Base-by-base conservation (phyloP, 306 rosid species). In the Ammopiptanthus mongolicus region DNA sequence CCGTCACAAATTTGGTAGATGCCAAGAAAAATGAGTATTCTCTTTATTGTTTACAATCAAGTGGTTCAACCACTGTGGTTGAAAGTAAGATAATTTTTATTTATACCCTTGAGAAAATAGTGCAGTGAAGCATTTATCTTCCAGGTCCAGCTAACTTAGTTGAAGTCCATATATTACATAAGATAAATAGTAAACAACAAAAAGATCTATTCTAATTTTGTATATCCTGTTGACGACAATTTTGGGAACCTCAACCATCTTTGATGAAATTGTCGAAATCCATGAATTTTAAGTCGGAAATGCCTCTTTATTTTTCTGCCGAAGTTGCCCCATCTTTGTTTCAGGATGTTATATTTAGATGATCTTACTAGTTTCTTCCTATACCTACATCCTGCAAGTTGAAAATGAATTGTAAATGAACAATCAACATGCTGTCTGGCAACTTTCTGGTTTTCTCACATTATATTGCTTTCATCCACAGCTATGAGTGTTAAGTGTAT, bases 171-270 rank as follows among this genome's bases (percentile, higher is more conserved):
- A 69, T 55, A 67, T 81, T 47, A 39, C 46, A 68, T 68, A 44
- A 7, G 25, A 72, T 59, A 15, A 65, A n/a, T 14, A 19, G 55
- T 44, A 29, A 64, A 1, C 22, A 19, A 59, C 55, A 21, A 4
- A 34, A 34, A 2, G 15, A 76, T 36, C 77, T 88, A 90, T 17
- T 92, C 81, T 58, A 95, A 41, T 86, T 80, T 90, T 59, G 76
- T 68, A 62, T 95, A 87, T 68, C 80, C 65, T 15, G 1, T 73
- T 6, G 97, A 87, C 72, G 91, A 68, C 84, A 88, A 86, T 79
- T 77, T 90, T 21, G 96, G 93, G 52, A 90, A 72, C 69, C 82
- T 87, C 73, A 90, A 74, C 96, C 97, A 95, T 73, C 88, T 81
- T 48, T 80, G 89, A 65, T 81, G 93, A 73, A 95, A 87, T 7